These are phyloP conservation scores for Gonapodya prolifera DNA, from an alignment of 192 early-diverging fungal genomes.

Conservation along the genomic window DNA sequence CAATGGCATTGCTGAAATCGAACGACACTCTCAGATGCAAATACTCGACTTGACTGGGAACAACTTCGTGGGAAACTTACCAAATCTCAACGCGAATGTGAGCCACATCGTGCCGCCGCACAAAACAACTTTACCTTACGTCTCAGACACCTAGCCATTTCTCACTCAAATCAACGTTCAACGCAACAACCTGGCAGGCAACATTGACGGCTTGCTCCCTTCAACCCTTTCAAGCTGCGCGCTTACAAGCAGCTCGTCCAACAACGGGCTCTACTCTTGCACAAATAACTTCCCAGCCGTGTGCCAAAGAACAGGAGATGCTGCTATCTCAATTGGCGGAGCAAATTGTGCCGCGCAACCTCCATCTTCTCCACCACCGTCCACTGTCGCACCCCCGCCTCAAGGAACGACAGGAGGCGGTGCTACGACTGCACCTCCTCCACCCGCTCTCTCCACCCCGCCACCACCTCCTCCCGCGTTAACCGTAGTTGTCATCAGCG, in stretches of 20 bases:
- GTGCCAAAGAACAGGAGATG: not conserved
- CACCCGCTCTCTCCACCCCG: not conserved
- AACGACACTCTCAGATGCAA: not conserved
- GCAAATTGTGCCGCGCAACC: not conserved
- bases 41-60: not conserved
- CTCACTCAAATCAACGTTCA: not conserved
- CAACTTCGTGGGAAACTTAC: not conserved
- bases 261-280: not conserved
- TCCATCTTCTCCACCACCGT: not conserved
- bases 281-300: not conserved
- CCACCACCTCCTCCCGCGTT: not conserved
- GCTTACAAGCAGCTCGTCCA: not conserved
- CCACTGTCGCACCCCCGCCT: no score
- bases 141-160: not conserved
- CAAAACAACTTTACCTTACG: not conserved
- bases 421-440: not conserved
- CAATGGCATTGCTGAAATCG: not conserved
- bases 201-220: not conserved
- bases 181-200: not conserved
- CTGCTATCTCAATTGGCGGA: not conserved
- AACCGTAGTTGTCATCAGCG: no score
- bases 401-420: not conserved
- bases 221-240: not conserved
- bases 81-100: not conserved
- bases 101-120: no score